Evolutionary conservation across 2,329 filamentous ascomycete species (phyloP).

Genomic region (Tetracladium maxilliforme): DNA sequence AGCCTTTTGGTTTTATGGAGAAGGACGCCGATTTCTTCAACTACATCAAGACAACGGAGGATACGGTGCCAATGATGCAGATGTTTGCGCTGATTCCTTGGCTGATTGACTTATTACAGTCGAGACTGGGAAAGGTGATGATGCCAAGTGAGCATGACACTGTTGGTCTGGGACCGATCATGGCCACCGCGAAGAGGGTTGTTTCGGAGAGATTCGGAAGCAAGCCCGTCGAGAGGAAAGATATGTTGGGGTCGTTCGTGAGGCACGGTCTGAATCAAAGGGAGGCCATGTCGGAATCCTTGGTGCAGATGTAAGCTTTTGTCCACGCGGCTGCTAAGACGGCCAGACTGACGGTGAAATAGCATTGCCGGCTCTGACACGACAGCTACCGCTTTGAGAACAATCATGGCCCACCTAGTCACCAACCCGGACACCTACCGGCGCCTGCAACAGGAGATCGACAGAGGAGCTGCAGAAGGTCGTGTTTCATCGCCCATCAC

Average conservation of each 20-base stretch:
- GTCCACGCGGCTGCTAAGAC: no score
- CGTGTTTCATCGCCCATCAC: conserved; percentile 12
- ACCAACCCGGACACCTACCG: conserved; percentile 29
- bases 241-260: conserved; percentile 38
- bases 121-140: conserved; percentile 22
- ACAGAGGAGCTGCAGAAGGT: conserved; percentile 19
- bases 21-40: conserved; percentile 29
- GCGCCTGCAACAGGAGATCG: conserved; percentile 29
- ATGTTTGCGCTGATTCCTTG: conserved; percentile 25
- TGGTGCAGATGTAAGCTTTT: conserved; percentile 15
- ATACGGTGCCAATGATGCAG: conserved; percentile 26
- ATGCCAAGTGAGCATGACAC: conserved; percentile 23
- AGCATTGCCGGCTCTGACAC: conserved; percentile 40
- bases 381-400: conserved; percentile 36
- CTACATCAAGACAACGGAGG: conserved; percentile 27
- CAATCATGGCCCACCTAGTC: conserved; percentile 34
- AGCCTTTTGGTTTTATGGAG: conserved; percentile 32
- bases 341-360: no score
- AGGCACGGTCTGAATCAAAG: conserved; percentile 17
- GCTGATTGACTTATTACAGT: conserved; percentile 22
- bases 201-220: conserved; percentile 27
- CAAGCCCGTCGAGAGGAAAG: conserved; percentile 24
- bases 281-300: conserved; percentile 5
- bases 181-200: conserved; percentile 29
- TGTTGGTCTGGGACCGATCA: conserved; percentile 22